Base-by-base conservation (phyloP, 139 green algal species). In the Astrephomene gubernaculifera region DNA sequence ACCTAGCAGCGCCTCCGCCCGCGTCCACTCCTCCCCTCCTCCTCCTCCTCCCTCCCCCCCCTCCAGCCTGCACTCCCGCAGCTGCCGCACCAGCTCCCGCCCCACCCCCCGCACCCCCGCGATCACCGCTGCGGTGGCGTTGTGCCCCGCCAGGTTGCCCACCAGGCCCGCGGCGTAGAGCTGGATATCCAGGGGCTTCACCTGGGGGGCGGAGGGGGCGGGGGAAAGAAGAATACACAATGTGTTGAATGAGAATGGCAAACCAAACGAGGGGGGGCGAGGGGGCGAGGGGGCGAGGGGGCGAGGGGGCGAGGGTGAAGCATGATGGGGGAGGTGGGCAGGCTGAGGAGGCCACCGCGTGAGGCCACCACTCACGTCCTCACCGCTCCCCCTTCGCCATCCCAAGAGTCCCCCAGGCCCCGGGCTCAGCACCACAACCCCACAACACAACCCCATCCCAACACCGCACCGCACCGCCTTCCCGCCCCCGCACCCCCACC, bases 71-170 rank as follows among this genome's bases (percentile, higher is more conserved):
- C 79, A 43, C 33, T 85, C 79, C 79, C 79, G 27, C 79, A 85
- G 63, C 61, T 72, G 60, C 36, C 79, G 79, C 43, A 85, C 79
- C 63, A 85, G 79, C 79, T 85, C 79, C 24, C 36, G 33, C 21
- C 79, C 79, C 63, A 76, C 64, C 9, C 79, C 79, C 1, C 64
- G 64, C 22, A 85, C 44, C 39, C 64, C 64, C 44, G 79, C 67
- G 35, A 85, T 76, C 36, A 85, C 64, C 1, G 73, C 63, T 1
- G 78, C 54, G 35, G 83, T 83, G 60, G 83, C 83, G 31, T 44
- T 83, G 73, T 88, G 83, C 10, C 60, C 68, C 36, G 73, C 72
- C 83, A 88, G 83, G 83, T 88, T 88, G 83, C 83, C 83, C 45
- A 82, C 63, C 39, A 88, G 73, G 43, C 83, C 83, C 54, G 83